Conservation (phyloP, 352 stramenopile species). For the Globisporangium megalacanthum region DNA sequence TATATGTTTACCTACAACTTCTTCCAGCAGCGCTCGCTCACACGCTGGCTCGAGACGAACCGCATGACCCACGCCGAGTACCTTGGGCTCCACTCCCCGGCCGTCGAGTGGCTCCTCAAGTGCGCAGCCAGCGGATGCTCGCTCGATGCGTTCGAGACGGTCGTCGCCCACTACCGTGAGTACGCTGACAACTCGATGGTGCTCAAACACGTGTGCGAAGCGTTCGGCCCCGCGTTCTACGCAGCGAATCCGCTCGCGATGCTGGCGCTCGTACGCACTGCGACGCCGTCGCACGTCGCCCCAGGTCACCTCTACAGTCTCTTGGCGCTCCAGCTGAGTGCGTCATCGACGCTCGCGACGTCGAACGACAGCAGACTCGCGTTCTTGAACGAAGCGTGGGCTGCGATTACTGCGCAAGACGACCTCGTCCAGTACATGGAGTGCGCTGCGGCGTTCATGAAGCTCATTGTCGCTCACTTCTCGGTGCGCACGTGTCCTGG, state of each 20-base stretch:
- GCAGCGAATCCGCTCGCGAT: slow-evolving; percentile 45
- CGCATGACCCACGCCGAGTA: slow-evolving; percentile 61
- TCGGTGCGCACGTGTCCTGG: slow-evolving; percentile 21
- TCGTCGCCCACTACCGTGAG: slow-evolving; percentile 79
- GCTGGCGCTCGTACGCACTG: slow-evolving; percentile 58
- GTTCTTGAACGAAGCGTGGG: slow-evolving; percentile 87
- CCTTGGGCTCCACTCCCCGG: slow-evolving; percentile 73
- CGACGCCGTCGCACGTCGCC: slow-evolving; percentile 48
- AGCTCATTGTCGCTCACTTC: slow-evolving; percentile 82
- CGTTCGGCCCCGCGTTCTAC: slow-evolving; percentile 66
- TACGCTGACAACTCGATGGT: slow-evolving; percentile 88
- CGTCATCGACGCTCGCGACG: slow-evolving; percentile 19
- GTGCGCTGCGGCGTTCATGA: slow-evolving; percentile 79
- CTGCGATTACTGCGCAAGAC: slow-evolving; percentile 61
- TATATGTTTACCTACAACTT: slow-evolving; percentile 85
- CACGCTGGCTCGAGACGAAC: slow-evolving; percentile 42
- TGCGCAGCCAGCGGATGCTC: slow-evolving; percentile 37
- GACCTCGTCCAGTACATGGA: slow-evolving; percentile 79
- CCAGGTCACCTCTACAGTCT: slow-evolving; percentile 72
- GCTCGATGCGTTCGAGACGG: slow-evolving; percentile 46
- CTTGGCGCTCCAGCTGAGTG: slow-evolving; percentile 54
- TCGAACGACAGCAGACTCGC: slow-evolving; percentile 46
- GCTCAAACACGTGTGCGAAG: slow-evolving; percentile 79
- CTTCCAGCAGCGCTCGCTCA: slow-evolving; percentile 52
- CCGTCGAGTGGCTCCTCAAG: slow-evolving; percentile 85